Evolutionary conservation across 2,329 filamentous ascomycete species (phyloP).

Genomic region (Fusarium robinianum): DNA sequence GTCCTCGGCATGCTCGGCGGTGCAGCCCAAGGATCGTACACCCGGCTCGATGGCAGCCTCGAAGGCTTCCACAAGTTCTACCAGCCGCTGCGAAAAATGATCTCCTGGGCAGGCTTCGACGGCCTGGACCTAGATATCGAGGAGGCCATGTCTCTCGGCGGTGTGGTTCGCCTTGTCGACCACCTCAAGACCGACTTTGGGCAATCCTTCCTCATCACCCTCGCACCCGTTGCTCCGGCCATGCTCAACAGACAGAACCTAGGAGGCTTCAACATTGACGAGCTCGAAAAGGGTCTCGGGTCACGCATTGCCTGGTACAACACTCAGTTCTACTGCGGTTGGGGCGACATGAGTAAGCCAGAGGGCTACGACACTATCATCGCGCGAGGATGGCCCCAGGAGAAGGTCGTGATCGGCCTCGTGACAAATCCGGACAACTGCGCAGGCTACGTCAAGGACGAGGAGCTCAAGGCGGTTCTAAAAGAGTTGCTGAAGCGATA

Average conservation of each 20-base stretch:
- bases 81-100: slow-evolving; percentile 64
- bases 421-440: slow-evolving; percentile 77
- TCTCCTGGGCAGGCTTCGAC: slow-evolving; percentile 63
- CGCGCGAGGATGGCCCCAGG: slow-evolving; percentile 67
- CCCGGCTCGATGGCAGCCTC: slow-evolving; percentile 57
- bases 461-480: slow-evolving; percentile 50
- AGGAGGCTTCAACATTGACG: slow-evolving; percentile 77
- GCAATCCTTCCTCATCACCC: slow-evolving; percentile 69
- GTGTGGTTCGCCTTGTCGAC: slow-evolving; percentile 66
- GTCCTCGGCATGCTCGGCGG: slow-evolving; percentile 85
- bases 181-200: slow-evolving; percentile 71
- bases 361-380: slow-evolving; percentile 52
- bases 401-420: slow-evolving; percentile 75
- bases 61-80: slow-evolving; percentile 75
- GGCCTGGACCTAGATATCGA: slow-evolving; percentile 79
- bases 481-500: slow-evolving; percentile 52
- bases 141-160: slow-evolving; percentile 69
- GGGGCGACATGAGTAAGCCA: slow-evolving; percentile 59
- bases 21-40: slow-evolving; percentile 73
- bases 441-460: slow-evolving; percentile 48
- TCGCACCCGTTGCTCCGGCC: slow-evolving; percentile 79
- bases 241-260: slow-evolving; percentile 61
- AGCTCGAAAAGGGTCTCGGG: slow-evolving; percentile 67
- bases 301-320: slow-evolving; percentile 79
- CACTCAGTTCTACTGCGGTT: slow-evolving; percentile 86